These are phyloP conservation scores for Oldenlandia corymbosa DNA, from an alignment of 257 asterid species.

Conservation along the genomic window DNA sequence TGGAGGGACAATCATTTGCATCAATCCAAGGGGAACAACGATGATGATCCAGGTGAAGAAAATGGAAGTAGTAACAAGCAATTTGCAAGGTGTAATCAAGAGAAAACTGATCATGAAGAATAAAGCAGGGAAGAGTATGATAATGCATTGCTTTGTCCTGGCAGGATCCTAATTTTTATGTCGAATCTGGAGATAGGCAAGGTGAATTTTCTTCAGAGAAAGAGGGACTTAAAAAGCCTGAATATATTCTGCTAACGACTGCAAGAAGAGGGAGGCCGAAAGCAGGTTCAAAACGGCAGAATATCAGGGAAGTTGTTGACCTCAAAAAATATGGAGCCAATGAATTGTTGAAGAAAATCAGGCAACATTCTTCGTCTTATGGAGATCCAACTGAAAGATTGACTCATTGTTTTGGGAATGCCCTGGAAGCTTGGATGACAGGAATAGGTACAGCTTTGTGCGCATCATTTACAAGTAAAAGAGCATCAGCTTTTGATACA, in stretches of 20 bases:
- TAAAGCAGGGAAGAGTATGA: constrained; percentile 39
- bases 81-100: constrained; percentile 26
- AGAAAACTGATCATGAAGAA: constrained; percentile 8
- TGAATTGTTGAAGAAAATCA: constrained; percentile 21
- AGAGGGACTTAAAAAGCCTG: constrained; percentile 13
- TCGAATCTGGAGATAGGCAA: constrained; percentile 6
- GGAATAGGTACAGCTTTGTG: constrained; percentile 29
- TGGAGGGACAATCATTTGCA: constrained; percentile 6
- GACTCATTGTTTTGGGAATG: constrained; percentile 30
- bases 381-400: constrained; percentile 35
- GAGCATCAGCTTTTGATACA: constrained; percentile 21
- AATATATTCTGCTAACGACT: constrained; percentile 30
- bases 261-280: constrained; percentile 32
- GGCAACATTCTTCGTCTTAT: constrained; percentile 31
- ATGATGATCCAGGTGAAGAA: background rate
- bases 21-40: constrained; percentile 16
- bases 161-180: constrained; percentile 48
- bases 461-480: constrained; percentile 3
- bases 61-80: constrained; percentile 37
- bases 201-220: constrained; percentile 13
- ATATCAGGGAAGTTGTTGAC: constrained; percentile 25
- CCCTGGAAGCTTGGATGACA: constrained; percentile 31
- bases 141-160: constrained; percentile 54
- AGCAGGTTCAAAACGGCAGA: constrained; percentile 5
- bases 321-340: constrained; percentile 11